Conservation (phyloP, 169 alveolate genomes). For the Perkinsus chesapeaki region DNA sequence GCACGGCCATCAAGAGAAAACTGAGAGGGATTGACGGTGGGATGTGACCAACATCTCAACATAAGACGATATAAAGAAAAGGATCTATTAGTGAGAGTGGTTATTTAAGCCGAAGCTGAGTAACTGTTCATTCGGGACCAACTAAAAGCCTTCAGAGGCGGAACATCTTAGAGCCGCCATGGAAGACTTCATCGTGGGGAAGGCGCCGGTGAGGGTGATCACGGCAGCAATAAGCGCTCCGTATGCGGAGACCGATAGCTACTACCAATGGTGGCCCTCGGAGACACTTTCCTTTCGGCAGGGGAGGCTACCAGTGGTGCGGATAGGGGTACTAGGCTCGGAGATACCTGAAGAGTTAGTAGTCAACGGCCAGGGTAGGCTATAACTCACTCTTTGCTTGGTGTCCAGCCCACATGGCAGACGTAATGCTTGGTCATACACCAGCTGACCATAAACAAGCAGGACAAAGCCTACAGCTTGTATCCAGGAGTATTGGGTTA, state of each 20-base stretch:
- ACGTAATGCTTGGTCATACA: neutral
- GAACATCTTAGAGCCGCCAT: no score
- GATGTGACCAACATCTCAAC: no score
- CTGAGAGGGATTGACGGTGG: no score
- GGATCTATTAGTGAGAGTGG: no score
- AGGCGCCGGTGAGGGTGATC: no score
- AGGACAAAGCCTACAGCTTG: constrained; percentile 5
- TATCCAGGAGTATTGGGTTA: neutral
- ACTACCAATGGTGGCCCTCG: neutral
- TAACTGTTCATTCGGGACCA: no score
- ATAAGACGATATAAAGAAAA: no score
- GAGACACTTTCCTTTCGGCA: neutral
- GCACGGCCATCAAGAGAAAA: no score
- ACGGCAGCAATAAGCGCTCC: neutral
- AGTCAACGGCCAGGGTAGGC: neutral
- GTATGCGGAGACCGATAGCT: neutral
- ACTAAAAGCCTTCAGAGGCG: no score
- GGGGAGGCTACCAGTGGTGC: neutral
- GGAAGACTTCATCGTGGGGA: no score
- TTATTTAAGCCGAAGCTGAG: no score
- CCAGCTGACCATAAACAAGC: constrained; percentile 1
- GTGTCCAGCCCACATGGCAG: neutral
- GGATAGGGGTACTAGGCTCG: neutral
- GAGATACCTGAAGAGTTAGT: neutral
- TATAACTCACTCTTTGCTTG: neutral